Percentiles rank a stretch among this genome's conserved stretches.
Conservation (phyloP, 345 rosid species). For the Nephelium lappaceum region DNA sequence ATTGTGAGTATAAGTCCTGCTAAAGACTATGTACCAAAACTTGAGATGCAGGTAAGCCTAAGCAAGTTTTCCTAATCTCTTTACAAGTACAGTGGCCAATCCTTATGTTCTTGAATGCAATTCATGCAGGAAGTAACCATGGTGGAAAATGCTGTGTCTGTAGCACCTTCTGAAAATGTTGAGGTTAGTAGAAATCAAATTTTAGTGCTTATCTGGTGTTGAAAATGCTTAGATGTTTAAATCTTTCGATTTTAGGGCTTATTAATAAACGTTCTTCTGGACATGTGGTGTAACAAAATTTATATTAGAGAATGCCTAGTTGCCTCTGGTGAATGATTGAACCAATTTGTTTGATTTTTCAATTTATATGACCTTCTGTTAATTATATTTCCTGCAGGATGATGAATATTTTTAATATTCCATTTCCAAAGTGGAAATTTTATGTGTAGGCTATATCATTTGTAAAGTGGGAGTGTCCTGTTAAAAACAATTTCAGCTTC, state of each 20-base stretch:
- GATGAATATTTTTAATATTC: no score
- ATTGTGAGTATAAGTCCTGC: slow-evolving; percentile 68
- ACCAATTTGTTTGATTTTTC: background rate
- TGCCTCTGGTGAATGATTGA: background rate
- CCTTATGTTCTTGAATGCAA: slow-evolving; percentile 17
- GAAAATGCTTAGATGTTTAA: background rate
- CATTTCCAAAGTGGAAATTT: background rate
- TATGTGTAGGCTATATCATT: background rate
- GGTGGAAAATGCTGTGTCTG: slow-evolving; percentile 43
- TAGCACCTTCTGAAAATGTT: slow-evolving; percentile 37
- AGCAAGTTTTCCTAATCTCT: slow-evolving; percentile 8
- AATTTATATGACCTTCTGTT: background rate
- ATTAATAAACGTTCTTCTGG: slow-evolving; percentile 3
- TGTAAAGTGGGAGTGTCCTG: background rate
- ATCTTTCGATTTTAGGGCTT: background rate
- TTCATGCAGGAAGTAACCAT: slow-evolving; percentile 61
- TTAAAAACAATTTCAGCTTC: background rate
- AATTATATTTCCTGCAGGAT: no score
- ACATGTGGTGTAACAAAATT: background rate
- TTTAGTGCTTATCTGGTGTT: slow-evolving; percentile 13
- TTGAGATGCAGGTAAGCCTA: slow-evolving; percentile 49
- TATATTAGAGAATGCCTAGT: background rate
- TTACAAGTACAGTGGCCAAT: slow-evolving; percentile 17
- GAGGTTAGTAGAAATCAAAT: slow-evolving; percentile 47
- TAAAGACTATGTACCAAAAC: slow-evolving; percentile 62